Evolutionary conservation across 768 basidiomycete genomes (phyloP).

Genomic region (Cyathus striatus): DNA sequence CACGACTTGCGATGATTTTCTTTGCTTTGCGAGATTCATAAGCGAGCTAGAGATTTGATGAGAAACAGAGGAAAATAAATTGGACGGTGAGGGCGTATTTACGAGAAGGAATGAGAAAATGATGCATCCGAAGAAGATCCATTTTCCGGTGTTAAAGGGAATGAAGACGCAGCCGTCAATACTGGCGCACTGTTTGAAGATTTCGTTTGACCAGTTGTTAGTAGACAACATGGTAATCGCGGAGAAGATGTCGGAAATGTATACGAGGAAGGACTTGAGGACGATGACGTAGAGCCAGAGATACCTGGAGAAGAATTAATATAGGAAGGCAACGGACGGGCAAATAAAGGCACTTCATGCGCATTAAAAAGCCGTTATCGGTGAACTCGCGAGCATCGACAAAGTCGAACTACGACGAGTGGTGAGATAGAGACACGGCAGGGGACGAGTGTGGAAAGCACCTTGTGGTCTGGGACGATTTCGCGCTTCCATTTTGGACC

Average conservation of each 20-base stretch:
- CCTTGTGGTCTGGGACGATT: conserved; percentile 97
- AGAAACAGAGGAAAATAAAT: neutral
- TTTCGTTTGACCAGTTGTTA: conserved; percentile 85
- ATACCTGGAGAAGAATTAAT: conserved; percentile 52
- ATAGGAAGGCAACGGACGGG: no score
- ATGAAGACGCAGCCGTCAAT: conserved; percentile 75
- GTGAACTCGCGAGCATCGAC: conserved; percentile 91
- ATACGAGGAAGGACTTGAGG: conserved; percentile 94
- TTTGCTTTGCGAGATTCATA: conserved; percentile 92
- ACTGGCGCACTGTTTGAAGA: conserved; percentile 68
- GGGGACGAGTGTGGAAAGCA: conserved; percentile 22
- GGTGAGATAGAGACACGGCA: conserved; percentile 14
- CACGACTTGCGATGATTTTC: conserved; percentile 90
- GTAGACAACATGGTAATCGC: conserved; percentile 95
- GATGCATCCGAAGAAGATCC: conserved; percentile 98
- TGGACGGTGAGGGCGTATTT: conserved; percentile 19
- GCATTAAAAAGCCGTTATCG: conserved; percentile 81
- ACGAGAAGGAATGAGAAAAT: conserved; percentile 96
- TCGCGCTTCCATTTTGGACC: conserved; percentile 95
- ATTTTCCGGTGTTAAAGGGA: conserved; percentile 85
- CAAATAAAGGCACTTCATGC: conserved; percentile 61
- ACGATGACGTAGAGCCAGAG: conserved; percentile 90
- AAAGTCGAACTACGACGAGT: conserved; percentile 79
- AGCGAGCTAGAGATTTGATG: conserved; percentile 52
- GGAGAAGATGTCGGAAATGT: conserved; percentile 96